Conservation (phyloP, 257 asterid genomes). For the Plectranthus barbatus region DNA sequence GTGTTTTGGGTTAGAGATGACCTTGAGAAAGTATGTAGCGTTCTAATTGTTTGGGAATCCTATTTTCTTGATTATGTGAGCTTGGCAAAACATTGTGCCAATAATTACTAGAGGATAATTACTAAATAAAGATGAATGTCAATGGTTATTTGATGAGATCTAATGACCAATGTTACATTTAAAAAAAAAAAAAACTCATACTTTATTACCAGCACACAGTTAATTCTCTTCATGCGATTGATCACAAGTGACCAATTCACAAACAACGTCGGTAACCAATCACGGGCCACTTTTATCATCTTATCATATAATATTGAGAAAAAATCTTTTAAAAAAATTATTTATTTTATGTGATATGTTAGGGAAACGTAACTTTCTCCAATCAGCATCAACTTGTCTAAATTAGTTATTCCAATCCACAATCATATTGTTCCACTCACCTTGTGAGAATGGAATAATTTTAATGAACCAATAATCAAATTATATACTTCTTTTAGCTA, state of each 20-base stretch:
- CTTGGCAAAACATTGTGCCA: too few species aligned
- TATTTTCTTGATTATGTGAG: too few species aligned
- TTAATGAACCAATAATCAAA: neutral
- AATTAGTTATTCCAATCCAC: neutral
- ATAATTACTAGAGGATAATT: too few species aligned
- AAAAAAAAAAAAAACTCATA: too few species aligned
- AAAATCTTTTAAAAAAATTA: neutral
- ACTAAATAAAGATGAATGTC: too few species aligned
- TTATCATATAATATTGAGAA: neutral
- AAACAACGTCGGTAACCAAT: constrained; percentile 11
- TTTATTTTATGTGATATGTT: neutral
- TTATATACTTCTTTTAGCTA: too few species aligned
- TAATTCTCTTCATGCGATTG: neutral
- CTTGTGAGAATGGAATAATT: neutral
- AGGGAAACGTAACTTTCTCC: constrained; percentile 27
- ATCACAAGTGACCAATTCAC: constrained; percentile 5
- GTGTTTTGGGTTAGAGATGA: too few species aligned
- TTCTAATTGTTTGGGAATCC: too few species aligned
- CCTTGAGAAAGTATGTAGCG: too few species aligned
- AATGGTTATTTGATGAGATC: too few species aligned
- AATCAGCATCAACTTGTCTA: neutral
- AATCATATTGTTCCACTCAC: constrained; percentile 14
- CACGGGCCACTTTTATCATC: constrained; percentile 4
- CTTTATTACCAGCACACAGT: neutral
- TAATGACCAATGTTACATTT: too few species aligned